Base-by-base conservation (phyloP, 2,329 filamentous ascomycete genomes). In the Akanthomyces lecanii region DNA sequence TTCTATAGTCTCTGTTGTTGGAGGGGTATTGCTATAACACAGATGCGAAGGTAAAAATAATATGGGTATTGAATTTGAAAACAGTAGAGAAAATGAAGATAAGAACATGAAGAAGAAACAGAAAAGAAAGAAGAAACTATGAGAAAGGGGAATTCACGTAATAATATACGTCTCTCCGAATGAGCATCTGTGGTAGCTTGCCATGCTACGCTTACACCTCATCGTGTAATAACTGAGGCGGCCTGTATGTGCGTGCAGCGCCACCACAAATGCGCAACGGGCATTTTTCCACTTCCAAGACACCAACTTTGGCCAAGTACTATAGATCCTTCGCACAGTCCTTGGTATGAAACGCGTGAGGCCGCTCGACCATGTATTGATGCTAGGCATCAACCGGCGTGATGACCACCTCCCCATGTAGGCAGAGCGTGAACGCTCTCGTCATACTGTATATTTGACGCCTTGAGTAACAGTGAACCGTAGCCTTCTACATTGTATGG, bases 191-290 rank as follows among this genome's bases (percentile, higher is more conserved):
- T 58, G 44, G 30, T n/a, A 28, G n/a, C 30, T 14, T 18, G 12
- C 21, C 6, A 5, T 38, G 14, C 45, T 12, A 7, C 4, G 45
- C 18, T 53, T 18, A 30, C 44, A 50, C 44, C 23, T 18, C 42
- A 16, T 57, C 42, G 10, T 38, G 55, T 38, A 23, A 36, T n/a
- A n/a, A 45, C 30, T 48, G 33, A 50, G 42, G 44, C 44, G 33
- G n/a, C 16, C 33, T 23, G 30, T 53, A 44, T n/a, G 21, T 12
- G 44, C 55, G 21, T 12, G 44, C 55, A 50, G 55, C 55, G 44
- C 30, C 55, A 50, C 44, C 30, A 50, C 55, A 48, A 58, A 58
- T 38, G 55, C n/a, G 45, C 14, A 58, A 21, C 14, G 14, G n/a
- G 7, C 4, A 10, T 25, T 48, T 25, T 28, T n/a, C n/a, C 18